Evolutionary conservation across 2,329 filamentous ascomycete genomes (phyloP).

Genomic region (Sclerotinia subarctica): DNA sequence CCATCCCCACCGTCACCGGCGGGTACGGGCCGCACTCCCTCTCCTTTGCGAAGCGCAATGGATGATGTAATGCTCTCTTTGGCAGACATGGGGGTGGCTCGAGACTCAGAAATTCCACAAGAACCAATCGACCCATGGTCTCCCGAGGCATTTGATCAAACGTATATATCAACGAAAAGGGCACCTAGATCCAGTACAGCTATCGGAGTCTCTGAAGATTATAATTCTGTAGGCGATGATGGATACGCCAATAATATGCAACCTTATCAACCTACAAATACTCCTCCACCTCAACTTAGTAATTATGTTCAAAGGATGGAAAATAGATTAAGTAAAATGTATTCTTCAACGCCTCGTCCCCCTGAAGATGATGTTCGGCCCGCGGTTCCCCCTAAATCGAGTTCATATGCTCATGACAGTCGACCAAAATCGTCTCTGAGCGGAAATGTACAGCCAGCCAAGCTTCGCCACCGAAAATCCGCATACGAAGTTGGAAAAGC

Average conservation of each 20-base stretch:
- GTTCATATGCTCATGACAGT: slow-evolving; percentile 40
- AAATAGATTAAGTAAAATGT: slow-evolving; percentile 55
- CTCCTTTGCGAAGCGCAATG: slow-evolving; percentile 90
- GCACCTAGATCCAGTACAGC: slow-evolving; percentile 66
- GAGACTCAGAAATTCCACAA: slow-evolving; percentile 53
- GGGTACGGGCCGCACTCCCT: slow-evolving; percentile 72
- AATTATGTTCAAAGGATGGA: slow-evolving; percentile 95
- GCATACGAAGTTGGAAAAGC: slow-evolving; percentile 73
- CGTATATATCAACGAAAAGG: slow-evolving; percentile 36
- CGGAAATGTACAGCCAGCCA: slow-evolving; percentile 42
- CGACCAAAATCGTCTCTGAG: slow-evolving; percentile 60
- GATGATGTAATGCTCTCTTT: slow-evolving; percentile 96
- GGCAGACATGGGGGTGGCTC: slow-evolving; percentile 73
- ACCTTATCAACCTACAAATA: slow-evolving; percentile 45
- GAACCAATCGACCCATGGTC: slow-evolving; percentile 76
- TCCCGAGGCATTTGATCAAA: slow-evolving; percentile 73
- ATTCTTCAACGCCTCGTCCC: slow-evolving; percentile 26
- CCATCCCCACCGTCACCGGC: slow-evolving; percentile 67
- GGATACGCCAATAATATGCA: slow-evolving; percentile 27
- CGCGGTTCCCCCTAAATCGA: slow-evolving; percentile 47
- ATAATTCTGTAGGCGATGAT: slow-evolving; percentile 54
- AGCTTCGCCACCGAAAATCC: slow-evolving; percentile 64
- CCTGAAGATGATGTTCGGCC: slow-evolving; percentile 30
- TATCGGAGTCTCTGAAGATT: slow-evolving; percentile 57
- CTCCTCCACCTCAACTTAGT: slow-evolving; percentile 67